Evolutionary conservation across 2,329 filamentous ascomycete species (phyloP), one percentile per base, ranked within the genome.

Genomic region (Aspergillus viridinutans): DNA sequence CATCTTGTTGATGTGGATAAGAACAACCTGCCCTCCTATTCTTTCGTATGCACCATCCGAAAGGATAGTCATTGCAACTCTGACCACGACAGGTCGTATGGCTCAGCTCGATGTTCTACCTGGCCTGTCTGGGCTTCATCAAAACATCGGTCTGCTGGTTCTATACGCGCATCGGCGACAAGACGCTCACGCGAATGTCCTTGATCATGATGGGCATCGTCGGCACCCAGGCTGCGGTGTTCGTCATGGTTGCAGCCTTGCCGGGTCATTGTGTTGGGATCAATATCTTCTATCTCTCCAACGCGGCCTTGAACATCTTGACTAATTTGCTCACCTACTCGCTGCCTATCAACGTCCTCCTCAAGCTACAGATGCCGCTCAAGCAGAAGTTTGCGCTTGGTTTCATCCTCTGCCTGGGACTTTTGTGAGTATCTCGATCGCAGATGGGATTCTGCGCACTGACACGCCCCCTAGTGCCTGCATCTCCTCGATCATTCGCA

Each of bases 261-360:
- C 43, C 68, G 0, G 58, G 78, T 59, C 57, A 66, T n/a, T 83
- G 80, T 56, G 70, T 83, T 54, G 68, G 74, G 54, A 72, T 85
- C 58, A 76, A 80, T 2, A 71, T 73, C 0, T 81, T 83, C 52
- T 76, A 84, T 28, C 75, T 83, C 29, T 76, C 77, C 38, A 77
- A 84, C 38, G 83, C 84, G 1, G 79, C 82, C 28, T 77, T 85
- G 60, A 86, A 86, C 68, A 85, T 85, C 49, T 64, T 81, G 47
- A 85, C 83, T 6, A 83, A 87, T 67, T 77, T 87, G 47, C 65
- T 81, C 10, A 77, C 81, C n/a, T 80, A 82, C 38, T 65, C 80
- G 0, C 70, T 85, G 3, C 82, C 82, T 1, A 77, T 84, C 49
- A 74, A 74, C 23, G 78, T 77, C 3, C 73, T 82, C 8, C 70